Conservation (phyloP, 306 rosid genomes). For the Albizia julibrissin region DNA sequence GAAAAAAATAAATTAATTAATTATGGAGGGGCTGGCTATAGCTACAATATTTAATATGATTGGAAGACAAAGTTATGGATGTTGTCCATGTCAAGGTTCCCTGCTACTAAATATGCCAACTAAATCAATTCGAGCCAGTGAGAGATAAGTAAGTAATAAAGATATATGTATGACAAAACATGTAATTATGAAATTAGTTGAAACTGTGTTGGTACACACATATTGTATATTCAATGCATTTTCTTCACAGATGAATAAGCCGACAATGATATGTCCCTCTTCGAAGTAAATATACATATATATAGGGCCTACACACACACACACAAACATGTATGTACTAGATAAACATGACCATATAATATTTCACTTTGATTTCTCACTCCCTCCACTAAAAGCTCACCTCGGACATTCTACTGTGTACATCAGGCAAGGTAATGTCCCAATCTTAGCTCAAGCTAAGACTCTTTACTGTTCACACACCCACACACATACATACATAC, state of each 20-base stretch:
- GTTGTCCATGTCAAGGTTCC: conserved; percentile 24
- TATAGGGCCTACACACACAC: neutral
- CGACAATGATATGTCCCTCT: conserved; percentile 34
- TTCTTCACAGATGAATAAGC: conserved; percentile 25
- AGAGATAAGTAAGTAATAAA: conserved; percentile 21
- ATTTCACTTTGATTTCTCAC: conserved; percentile 23
- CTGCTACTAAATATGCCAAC: conserved; percentile 50
- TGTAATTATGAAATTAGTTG: conserved; percentile 54
- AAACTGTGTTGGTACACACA: conserved; percentile 44
- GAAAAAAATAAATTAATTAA: neutral
- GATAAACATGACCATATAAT: conserved; percentile 33
- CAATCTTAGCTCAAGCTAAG: neutral
- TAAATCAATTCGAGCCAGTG: conserved; percentile 36
- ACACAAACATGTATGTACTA: neutral
- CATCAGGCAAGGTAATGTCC: conserved; percentile 9
- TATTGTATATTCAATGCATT: conserved; percentile 36
- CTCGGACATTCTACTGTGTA: neutral
- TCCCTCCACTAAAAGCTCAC: conserved; percentile 6
- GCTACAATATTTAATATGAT: conserved; percentile 9
- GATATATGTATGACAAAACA: neutral
- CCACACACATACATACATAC: neutral
- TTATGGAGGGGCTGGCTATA: neutral
- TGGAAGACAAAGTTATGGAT: conserved; percentile 18
- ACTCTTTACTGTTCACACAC: neutral
- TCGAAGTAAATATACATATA: neutral